Evolutionary conservation across 2,329 filamentous ascomycete species (phyloP).

Genomic region (Alternaria sp.): DNA sequence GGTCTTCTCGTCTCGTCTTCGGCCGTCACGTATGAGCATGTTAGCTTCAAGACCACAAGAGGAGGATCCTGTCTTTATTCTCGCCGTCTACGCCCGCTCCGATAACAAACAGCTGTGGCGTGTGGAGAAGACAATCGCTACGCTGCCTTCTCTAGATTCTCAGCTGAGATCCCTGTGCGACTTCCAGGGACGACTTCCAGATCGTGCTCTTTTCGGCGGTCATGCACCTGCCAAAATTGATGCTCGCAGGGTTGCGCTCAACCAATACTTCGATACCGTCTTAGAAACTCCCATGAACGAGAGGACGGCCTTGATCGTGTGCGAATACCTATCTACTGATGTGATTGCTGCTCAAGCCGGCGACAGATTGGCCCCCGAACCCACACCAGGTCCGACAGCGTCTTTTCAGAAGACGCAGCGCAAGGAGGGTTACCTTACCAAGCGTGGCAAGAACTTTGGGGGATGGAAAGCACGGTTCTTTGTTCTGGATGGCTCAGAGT

Average conservation of each 20-base stretch:
- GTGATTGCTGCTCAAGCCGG: conserved; percentile 66
- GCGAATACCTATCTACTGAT: conserved; percentile 80
- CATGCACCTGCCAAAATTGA: conserved; percentile 95
- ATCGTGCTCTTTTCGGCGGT: conserved; percentile 85
- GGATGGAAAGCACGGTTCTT: conserved; percentile 93
- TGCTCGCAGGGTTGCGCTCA: conserved; percentile 79
- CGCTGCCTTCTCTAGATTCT: conserved; percentile 82
- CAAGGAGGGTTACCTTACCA: conserved; percentile 92
- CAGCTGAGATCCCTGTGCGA: conserved; percentile 76
- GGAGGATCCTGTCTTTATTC: conserved; percentile 91
- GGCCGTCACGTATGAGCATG: conserved; percentile 86
- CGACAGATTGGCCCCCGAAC: conserved; percentile 65
- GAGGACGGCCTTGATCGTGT: conserved; percentile 78
- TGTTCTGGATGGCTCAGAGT: conserved; percentile 71
- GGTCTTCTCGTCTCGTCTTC: conserved; percentile 93
- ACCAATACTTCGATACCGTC: conserved; percentile 84
- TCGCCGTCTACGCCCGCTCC: conserved; percentile 82
- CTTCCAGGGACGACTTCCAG: conserved; percentile 80
- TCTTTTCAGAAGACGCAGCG: conserved; percentile 63
- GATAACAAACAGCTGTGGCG: conserved; percentile 86
- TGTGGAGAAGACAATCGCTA: conserved; percentile 87
- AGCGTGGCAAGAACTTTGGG: conserved; percentile 97
- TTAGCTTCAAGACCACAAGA: conserved; percentile 81
- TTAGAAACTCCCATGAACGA: conserved; percentile 84
- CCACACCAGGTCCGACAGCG: conserved; percentile 54